Percentiles rank a stretch among this genome's conserved stretches.
Conservation (phyloP, 805 yeast genomes). For the Yarrowia keelungensis region DNA sequence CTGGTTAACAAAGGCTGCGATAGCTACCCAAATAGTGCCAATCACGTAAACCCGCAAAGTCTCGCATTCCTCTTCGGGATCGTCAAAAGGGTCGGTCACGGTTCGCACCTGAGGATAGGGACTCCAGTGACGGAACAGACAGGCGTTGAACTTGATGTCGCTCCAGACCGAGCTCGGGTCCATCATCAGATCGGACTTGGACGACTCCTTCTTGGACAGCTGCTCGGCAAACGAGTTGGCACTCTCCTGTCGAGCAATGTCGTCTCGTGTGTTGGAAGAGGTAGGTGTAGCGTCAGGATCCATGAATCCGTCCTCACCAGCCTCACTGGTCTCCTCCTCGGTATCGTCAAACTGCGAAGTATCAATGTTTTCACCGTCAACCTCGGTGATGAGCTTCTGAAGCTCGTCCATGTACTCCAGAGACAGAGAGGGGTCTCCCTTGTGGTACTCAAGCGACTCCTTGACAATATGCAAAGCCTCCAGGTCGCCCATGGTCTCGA, state of each 20-base stretch:
- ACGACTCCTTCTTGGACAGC: neutral
- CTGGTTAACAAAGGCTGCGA: conserved; percentile 44
- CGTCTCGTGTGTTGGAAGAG: neutral
- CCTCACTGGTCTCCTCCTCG: neutral
- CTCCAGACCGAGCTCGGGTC: conserved; percentile 10
- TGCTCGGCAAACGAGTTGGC: neutral
- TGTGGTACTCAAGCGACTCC: conserved; percentile 17
- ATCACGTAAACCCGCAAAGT: conserved; percentile 55
- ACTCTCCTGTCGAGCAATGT: neutral
- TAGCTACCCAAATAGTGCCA: conserved; percentile 48
- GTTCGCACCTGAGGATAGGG: conserved; percentile 75
- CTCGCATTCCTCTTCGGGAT: conserved; percentile 56
- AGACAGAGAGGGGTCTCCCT: conserved; percentile 16
- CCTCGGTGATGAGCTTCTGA: neutral
- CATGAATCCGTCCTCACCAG: no score
- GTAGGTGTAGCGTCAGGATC: neutral
- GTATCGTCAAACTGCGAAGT: neutral
- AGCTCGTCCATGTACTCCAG: conserved; percentile 13
- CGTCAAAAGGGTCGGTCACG: conserved; percentile 60
- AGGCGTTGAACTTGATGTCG: conserved; percentile 8
- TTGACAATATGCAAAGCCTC: conserved; percentile 48
- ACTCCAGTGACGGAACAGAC: conserved; percentile 46
- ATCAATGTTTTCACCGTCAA: conserved; percentile 12
- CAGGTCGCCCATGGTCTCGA: conserved; percentile 49
- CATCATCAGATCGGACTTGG: neutral